phyloP scores from a whole-genome alignment of 306 rosid genomes.

The Trichosanthes cucumerina region DNA sequence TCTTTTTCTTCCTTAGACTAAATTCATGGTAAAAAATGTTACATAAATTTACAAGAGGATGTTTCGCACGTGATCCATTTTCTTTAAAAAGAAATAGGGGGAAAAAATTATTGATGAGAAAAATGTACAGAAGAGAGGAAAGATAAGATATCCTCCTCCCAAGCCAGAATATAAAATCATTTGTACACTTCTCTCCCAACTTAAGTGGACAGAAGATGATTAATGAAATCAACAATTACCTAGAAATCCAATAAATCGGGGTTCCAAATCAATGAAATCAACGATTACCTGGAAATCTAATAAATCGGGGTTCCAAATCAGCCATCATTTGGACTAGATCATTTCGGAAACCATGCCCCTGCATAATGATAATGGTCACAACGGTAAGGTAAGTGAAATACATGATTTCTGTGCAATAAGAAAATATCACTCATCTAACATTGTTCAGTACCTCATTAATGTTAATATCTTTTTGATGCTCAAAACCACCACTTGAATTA shows the following conservation, averaged over 20 bases:
- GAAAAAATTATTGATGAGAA: neutral
- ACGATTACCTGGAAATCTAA: constrained; percentile 80
- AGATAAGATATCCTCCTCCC: too few species aligned
- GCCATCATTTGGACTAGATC: constrained; percentile 54
- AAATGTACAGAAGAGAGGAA: neutral
- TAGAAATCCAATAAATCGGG: constrained; percentile 78
- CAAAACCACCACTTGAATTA: neutral
- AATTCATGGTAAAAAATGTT: neutral
- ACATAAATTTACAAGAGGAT: neutral
- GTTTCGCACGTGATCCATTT: neutral
- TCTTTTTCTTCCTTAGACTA: neutral
- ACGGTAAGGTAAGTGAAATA: constrained; percentile 7
- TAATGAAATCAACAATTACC: constrained; percentile 32
- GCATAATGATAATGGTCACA: constrained; percentile 19
- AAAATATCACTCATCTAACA: neutral
- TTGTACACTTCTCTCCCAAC: neutral
- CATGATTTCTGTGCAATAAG: neutral
- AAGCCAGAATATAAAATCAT: neutral
- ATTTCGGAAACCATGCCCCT: constrained; percentile 85
- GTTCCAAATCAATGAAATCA: constrained; percentile 33
- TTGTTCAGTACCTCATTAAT: neutral
- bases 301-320: constrained; percentile 54
- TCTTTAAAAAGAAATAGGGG: neutral
- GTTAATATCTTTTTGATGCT: neutral
- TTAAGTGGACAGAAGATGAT: neutral